Conservation (phyloP, 2,329 filamentous ascomycete species). For the Colletotrichum horii region DNA sequence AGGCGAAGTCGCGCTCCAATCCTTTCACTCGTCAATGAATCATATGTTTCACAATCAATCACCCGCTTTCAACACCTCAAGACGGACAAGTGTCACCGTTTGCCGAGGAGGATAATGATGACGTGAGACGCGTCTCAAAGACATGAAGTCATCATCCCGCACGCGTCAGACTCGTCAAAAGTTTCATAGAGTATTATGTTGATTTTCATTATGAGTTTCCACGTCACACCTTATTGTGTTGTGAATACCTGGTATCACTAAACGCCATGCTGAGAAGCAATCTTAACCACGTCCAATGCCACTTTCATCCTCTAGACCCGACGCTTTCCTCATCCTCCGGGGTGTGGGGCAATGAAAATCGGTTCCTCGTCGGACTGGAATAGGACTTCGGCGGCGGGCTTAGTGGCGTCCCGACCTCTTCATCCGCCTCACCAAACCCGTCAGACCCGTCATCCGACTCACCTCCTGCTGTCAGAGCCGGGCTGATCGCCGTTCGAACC, state of each 20-base stretch:
- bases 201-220: background rate
- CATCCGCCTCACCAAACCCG: background rate
- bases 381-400: conserved; percentile 12
- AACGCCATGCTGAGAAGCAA: background rate
- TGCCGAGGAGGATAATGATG: background rate
- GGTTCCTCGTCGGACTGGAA: background rate
- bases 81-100: background rate
- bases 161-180: background rate
- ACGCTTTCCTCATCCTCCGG: background rate
- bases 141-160: background rate
- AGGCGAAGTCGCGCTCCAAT: background rate
- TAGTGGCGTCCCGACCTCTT: conserved; percentile 6
- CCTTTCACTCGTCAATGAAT: background rate
- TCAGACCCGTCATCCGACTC: conserved; percentile 7
- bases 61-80: background rate
- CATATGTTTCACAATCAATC: background rate
- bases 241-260: background rate
- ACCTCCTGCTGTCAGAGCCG: background rate
- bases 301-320: background rate
- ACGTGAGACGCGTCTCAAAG: background rate
- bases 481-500: background rate
- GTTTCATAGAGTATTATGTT: background rate
- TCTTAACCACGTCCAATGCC: background rate
- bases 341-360: background rate
- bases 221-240: background rate